Evolutionary conservation across 2,329 filamentous ascomycete genomes (phyloP).

Genomic region (Fusarium sp.): DNA sequence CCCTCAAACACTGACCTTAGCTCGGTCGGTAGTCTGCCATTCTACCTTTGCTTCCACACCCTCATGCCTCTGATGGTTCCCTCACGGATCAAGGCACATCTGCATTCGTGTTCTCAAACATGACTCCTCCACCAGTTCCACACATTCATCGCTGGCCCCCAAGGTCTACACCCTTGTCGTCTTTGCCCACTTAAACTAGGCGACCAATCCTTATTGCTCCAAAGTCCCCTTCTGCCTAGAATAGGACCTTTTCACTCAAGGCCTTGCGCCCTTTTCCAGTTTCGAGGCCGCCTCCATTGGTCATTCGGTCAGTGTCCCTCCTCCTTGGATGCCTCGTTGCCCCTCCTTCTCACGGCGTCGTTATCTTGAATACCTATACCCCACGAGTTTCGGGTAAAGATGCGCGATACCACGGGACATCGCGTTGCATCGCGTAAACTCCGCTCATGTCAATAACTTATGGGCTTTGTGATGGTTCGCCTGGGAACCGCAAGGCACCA

Average conservation of each 20-base stretch:
- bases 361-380: conserved; percentile 15
- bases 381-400: conserved; percentile 15
- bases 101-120: conserved; percentile 26
- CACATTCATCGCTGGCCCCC: conserved; percentile 14
- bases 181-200: conserved; percentile 27
- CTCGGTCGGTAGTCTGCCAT: conserved; percentile 8
- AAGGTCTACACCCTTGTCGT: conserved; percentile 24
- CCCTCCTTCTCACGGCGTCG: conserved; percentile 25
- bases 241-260: conserved; percentile 30
- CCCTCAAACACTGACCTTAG: conserved; percentile 20
- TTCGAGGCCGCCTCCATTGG: conserved; percentile 25
- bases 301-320: conserved; percentile 18
- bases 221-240: conserved; percentile 38
- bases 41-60: conserved; percentile 17
- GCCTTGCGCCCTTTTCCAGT: conserved; percentile 22
- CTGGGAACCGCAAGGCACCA: conserved; percentile 20
- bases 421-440: conserved; percentile 29
- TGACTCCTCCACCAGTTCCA: conserved; percentile 29
- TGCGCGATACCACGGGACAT: conserved; percentile 37
- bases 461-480: conserved; percentile 11
- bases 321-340: conserved; percentile 28
- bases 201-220: conserved; percentile 26
- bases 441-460: background rate
- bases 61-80: conserved; percentile 7
- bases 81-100: conserved; percentile 21